Evolutionary conservation across 257 asterid genomes (phyloP).

Genomic region (Forsythia viridissima): DNA sequence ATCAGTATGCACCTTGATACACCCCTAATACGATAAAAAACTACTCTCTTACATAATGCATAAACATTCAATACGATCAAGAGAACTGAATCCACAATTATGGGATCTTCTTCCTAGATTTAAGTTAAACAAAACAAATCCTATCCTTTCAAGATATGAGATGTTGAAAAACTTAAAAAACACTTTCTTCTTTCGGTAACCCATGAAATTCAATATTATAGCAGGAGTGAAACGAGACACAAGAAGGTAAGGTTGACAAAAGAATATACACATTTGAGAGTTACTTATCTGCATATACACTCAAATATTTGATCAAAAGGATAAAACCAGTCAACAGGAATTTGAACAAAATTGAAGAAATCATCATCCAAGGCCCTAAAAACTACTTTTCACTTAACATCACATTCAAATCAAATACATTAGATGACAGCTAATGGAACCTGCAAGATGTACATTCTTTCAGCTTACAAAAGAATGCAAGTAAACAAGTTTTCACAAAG

Average conservation of each 20-base stretch:
- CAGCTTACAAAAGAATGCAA: background rate
- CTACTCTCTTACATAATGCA: background rate
- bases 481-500: background rate
- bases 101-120: background rate
- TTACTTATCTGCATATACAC: background rate
- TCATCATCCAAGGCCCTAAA: background rate
- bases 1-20: background rate
- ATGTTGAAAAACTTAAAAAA: background rate
- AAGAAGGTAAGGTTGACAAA: background rate
- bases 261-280: background rate
- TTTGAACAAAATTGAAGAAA: background rate
- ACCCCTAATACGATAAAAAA: background rate
- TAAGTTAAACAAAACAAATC: background rate
- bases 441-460: background rate
- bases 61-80: background rate
- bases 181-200: background rate
- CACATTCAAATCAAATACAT: background rate
- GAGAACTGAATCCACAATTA: background rate
- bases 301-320: background rate
- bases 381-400: background rate
- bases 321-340: background rate
- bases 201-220: background rate
- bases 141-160: background rate
- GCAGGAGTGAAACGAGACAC: background rate
- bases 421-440: slow-evolving; percentile 12